Conservation (phyloP, 2,329 filamentous ascomycete species). For the Onygena corvina region DNA sequence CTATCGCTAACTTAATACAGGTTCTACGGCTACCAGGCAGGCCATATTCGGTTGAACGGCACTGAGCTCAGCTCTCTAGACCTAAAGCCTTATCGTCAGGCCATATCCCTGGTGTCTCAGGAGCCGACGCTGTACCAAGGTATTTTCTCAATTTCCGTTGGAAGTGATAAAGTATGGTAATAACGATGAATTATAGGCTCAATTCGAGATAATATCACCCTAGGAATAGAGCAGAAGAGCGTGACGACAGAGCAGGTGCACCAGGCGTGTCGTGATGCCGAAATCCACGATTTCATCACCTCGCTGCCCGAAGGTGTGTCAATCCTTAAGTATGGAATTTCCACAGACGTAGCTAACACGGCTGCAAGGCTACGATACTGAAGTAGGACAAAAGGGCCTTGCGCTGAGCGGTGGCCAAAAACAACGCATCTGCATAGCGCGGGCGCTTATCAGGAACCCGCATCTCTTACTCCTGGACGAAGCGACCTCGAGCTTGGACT, state of each 20-base stretch:
- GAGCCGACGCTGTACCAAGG: constrained; percentile 37
- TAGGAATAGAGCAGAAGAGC: constrained; percentile 32
- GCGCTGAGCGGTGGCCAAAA: constrained; percentile 45
- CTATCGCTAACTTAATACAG: constrained; percentile 4
- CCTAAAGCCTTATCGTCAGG: constrained; percentile 22
- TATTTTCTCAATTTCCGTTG: constrained; percentile 9
- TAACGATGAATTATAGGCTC: constrained; percentile 15
- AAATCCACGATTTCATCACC: constrained; percentile 43
- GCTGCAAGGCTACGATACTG: constrained; percentile 33
- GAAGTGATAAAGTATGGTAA: background rate
- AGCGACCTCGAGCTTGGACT: constrained; percentile 50
- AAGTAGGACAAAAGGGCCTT: constrained; percentile 39
- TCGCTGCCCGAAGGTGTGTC: constrained; percentile 39
- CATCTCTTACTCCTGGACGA: constrained; percentile 47
- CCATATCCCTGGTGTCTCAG: constrained; percentile 30
- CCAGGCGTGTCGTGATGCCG: constrained; percentile 40
- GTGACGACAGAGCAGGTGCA: constrained; percentile 32
- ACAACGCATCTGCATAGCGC: constrained; percentile 45
- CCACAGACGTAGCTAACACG: background rate
- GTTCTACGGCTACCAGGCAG: constrained; percentile 20
- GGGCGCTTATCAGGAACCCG: constrained; percentile 43
- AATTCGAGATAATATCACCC: constrained; percentile 37
- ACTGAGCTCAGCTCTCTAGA: constrained; percentile 23
- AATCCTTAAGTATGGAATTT: background rate
- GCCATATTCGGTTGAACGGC: constrained; percentile 29